Conservation (phyloP, 1,284 basidiomycete species). For the Leccinum pachyderme region DNA sequence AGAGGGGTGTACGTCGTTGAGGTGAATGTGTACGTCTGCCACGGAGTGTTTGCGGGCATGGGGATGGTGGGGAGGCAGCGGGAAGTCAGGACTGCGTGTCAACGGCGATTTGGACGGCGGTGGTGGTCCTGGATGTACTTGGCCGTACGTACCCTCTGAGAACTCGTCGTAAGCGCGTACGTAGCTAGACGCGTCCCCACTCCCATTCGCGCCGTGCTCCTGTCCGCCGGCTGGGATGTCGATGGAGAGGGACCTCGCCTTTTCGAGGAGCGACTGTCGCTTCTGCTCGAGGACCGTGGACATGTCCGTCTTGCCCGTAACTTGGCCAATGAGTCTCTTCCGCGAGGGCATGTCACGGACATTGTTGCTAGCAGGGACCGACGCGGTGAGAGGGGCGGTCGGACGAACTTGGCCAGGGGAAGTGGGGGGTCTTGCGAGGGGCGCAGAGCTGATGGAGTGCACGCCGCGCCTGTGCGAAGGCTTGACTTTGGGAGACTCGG, state of each 20-base stretch:
- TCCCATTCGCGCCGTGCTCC: not conserved
- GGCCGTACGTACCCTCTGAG: slow-evolving; percentile 19
- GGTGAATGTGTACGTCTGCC: slow-evolving; percentile 51
- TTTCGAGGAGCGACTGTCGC: slow-evolving; percentile 35
- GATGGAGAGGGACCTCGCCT: slow-evolving; percentile 56
- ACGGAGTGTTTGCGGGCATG: slow-evolving; percentile 76
- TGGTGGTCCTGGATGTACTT: slow-evolving; percentile 7
- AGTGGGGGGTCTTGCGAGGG: slow-evolving; percentile 71
- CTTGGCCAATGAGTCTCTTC: slow-evolving; percentile 30
- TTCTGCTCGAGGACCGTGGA: slow-evolving; percentile 29
- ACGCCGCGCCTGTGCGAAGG: slow-evolving; percentile 60
- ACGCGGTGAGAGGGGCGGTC: slow-evolving; percentile 27
- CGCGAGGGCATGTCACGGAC: slow-evolving; percentile 23
- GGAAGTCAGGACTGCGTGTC: slow-evolving; percentile 49
- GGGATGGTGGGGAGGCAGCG: slow-evolving; percentile 62
- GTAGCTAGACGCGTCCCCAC: slow-evolving; percentile 18
- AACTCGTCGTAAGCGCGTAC: slow-evolving; percentile 33
- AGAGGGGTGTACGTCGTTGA: slow-evolving; percentile 30
- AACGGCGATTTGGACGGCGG: slow-evolving; percentile 38
- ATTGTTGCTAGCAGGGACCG: slow-evolving; percentile 20
- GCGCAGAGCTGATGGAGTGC: slow-evolving; percentile 75
- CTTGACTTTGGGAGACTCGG: slow-evolving; percentile 42
- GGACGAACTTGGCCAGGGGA: slow-evolving; percentile 66
- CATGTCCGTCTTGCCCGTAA: slow-evolving; percentile 24
- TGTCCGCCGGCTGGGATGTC: slow-evolving; percentile 46